Base-by-base conservation (phyloP, 257 asterid genomes). In the Petunia secreta region DNA sequence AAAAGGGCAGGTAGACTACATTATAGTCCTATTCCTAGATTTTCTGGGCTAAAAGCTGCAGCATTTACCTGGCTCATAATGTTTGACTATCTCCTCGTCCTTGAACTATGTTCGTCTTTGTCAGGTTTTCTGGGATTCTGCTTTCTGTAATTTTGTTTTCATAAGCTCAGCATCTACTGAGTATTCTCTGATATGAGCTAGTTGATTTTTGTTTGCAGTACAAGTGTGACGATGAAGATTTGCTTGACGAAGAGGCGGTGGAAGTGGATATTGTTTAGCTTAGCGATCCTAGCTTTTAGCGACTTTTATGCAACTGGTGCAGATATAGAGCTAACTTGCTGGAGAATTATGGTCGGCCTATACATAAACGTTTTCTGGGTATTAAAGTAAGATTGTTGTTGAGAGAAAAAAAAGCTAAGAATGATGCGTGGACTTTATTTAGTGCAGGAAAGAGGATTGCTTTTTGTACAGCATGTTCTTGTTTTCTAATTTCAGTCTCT, bases 191-290 rank as follows among this genome's bases (percentile, higher is more conserved):
- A 85, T 36, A 60, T 55, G 48, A 63, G 37, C 55, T 41, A 55
- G 74, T 83, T 76, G 74, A 79, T 63, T 80, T 86, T 59, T 69
- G 16, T 6, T 89, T 89, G 92, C 97, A 95, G 99, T 82, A 82
- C 81, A 83, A 90, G 84, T 90, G 86, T 14, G 85, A 85, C 4
- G 91, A 88, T 14, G 89, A 87, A 2, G 94, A 86, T 64, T 95
- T 85, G 40, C 71, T 48, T 14, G 97, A 93, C 41, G 96, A 92
- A 82, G 97, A 92, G 86, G 59, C 79, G 15, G 87, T 65, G 79
- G 95, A 89, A 76, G 95, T 92, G 83, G 98, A 93, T 84, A 89
- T 92, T 1, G 89, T 87, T 75, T 93, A 91, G 75, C 48, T 66
- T 43, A 37, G 48, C 8, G 25, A 34, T 46, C 50, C 6, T 63